These are phyloP conservation scores for Blastobotrys persicus DNA, from an alignment of 1,139 yeast genomes.

Conservation along the genomic window DNA sequence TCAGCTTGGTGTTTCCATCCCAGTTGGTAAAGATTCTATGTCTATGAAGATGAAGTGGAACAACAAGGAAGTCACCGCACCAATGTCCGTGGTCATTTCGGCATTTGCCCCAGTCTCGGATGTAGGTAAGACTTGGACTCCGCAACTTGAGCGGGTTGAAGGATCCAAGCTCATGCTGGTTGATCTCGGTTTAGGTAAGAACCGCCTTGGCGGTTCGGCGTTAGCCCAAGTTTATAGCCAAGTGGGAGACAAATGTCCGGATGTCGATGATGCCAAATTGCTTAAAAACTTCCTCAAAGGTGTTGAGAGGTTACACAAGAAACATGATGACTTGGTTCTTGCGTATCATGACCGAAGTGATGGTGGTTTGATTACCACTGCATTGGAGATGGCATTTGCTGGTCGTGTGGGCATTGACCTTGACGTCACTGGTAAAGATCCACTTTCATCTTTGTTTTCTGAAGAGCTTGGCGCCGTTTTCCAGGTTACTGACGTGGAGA, in stretches of 20 bases:
- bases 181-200: slow-evolving; percentile 64
- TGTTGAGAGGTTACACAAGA: slow-evolving; percentile 66
- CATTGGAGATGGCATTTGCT: slow-evolving; percentile 96
- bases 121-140: slow-evolving; percentile 94
- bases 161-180: slow-evolving; percentile 68
- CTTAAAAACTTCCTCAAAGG: slow-evolving; percentile 71
- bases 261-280: slow-evolving; percentile 64
- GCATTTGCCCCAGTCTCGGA: slow-evolving; percentile 86
- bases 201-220: slow-evolving; percentile 84
- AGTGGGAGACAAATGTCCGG: slow-evolving; percentile 81
- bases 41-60: slow-evolving; percentile 99
- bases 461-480: slow-evolving; percentile 97
- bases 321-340: slow-evolving; percentile 55
- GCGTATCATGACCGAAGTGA: slow-evolving; percentile 97
- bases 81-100: slow-evolving; percentile 86
- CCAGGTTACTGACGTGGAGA: slow-evolving; percentile 66
- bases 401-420: slow-evolving; percentile 79
- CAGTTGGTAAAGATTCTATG: slow-evolving; percentile 99
- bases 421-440: slow-evolving; percentile 30
- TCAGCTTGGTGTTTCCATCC: slow-evolving; percentile 83
- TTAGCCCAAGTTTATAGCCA: slow-evolving; percentile 89
- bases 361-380: slow-evolving; percentile 88
- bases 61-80: slow-evolving; percentile 83
- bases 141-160: slow-evolving; percentile 56
- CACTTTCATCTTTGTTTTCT: slow-evolving; percentile 55